A percentile compares a stretch with the other conserved stretches of the same genome.
phyloP scores from a whole-genome alignment of 768 basidiomycete genomes.

The Stropharia rugosoannulata region DNA sequence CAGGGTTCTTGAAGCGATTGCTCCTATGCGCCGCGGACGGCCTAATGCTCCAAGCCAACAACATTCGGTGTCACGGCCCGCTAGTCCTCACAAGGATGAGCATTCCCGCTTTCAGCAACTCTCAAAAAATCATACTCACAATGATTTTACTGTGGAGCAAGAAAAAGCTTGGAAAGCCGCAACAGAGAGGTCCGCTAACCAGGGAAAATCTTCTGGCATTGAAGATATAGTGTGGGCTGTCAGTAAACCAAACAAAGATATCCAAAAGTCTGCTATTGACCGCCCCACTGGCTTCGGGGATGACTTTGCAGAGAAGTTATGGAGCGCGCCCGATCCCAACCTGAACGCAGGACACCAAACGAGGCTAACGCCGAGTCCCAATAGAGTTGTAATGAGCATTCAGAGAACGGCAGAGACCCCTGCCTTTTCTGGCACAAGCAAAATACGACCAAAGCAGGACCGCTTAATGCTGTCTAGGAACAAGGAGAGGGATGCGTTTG shows the following conservation, averaged over 20 bases:
- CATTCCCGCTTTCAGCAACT: slow-evolving; percentile 10
- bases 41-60: slow-evolving; percentile 36
- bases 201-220: slow-evolving; percentile 1
- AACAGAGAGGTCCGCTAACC: slow-evolving; percentile 14
- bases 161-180: slow-evolving; percentile 47
- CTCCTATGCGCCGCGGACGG: slow-evolving; percentile 74
- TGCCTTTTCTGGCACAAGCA: slow-evolving; percentile 27
- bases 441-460: slow-evolving; percentile 21
- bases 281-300: slow-evolving; percentile 59
- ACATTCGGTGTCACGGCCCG: slow-evolving; percentile 27
- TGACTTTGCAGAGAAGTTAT: slow-evolving; percentile 58
- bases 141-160: slow-evolving; percentile 37
- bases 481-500: slow-evolving; percentile 71
- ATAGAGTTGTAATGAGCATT: slow-evolving; percentile 13
- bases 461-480: slow-evolving; percentile 21
- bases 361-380: slow-evolving; percentile 18
- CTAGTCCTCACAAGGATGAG: slow-evolving; percentile 30
- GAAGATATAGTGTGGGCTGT: slow-evolving; percentile 42
- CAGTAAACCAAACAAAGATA: slow-evolving; percentile 20
- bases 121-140: slow-evolving; percentile 33
- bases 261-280: slow-evolving; percentile 16
- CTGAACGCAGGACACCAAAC: slow-evolving; percentile 16
- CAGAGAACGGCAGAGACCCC: slow-evolving; percentile 17
- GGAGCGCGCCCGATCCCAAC: slow-evolving; percentile 47
- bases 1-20: slow-evolving; percentile 76